Conservation (phyloP, 2,329 filamentous ascomycete species). For the Ophiostoma piceae region DNA sequence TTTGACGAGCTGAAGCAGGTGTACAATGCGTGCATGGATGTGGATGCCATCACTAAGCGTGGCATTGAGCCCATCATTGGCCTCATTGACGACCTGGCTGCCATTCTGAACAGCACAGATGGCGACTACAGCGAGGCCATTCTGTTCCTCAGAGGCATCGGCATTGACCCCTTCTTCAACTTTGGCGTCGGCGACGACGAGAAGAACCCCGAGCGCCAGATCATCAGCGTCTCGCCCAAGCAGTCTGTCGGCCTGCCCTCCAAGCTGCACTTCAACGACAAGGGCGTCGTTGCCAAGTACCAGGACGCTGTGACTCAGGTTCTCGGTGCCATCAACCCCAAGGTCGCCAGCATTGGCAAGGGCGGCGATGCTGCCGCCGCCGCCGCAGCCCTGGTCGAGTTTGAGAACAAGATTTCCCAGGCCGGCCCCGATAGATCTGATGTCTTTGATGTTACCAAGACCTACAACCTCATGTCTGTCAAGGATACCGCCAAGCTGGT, state of each 20-base stretch:
- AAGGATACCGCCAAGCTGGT: slow-evolving; percentile 50
- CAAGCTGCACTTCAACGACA: slow-evolving; percentile 56
- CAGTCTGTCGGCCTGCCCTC: slow-evolving; percentile 55
- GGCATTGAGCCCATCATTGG: slow-evolving; percentile 53
- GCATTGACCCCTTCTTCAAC: slow-evolving; percentile 38
- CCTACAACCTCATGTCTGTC: slow-evolving; percentile 59
- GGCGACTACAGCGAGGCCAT: slow-evolving; percentile 43
- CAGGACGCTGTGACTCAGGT: slow-evolving; percentile 41
- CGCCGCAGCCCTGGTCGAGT: slow-evolving; percentile 29
- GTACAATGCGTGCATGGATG: slow-evolving; percentile 63
- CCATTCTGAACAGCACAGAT: not conserved
- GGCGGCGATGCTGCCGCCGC: slow-evolving; percentile 32
- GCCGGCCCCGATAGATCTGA: slow-evolving; percentile 24
- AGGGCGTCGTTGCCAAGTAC: slow-evolving; percentile 49
- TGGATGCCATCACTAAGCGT: slow-evolving; percentile 49
- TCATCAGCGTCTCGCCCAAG: slow-evolving; percentile 41
- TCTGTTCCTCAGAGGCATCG: slow-evolving; percentile 43
- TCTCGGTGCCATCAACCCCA: slow-evolving; percentile 33
- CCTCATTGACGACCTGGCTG: slow-evolving; percentile 47
- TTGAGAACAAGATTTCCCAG: slow-evolving; percentile 25
- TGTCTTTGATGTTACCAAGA: slow-evolving; percentile 39
- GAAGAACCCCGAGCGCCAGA: slow-evolving; percentile 36
- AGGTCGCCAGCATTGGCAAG: slow-evolving; percentile 26
- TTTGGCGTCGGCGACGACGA: slow-evolving; percentile 41
- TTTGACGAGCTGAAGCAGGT: slow-evolving; percentile 60